phyloP scores from a whole-genome alignment of 345 rosid genomes.

The Arabidopsis arenosa region DNA sequence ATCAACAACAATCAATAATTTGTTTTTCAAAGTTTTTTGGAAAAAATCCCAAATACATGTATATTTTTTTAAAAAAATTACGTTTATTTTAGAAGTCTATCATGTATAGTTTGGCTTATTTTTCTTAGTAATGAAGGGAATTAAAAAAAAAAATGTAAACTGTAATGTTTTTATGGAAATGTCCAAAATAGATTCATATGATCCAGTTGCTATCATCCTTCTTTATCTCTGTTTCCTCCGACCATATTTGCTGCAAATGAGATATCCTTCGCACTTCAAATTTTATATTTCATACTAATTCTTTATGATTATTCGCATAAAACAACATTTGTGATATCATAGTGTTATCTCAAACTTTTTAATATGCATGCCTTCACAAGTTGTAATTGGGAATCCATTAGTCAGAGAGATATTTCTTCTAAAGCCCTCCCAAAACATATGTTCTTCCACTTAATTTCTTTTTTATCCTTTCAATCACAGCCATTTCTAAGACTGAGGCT shows the following conservation, averaged over 20 bases:
- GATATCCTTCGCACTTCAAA: no score
- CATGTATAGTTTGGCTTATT: no score
- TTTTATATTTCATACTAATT: no score
- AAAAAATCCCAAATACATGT: no score
- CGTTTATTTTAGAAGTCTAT: no score
- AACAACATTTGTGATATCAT: no score
- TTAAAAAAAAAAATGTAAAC: no score
- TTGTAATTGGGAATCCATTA: slow-evolving; percentile 3
- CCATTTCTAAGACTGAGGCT: background rate
- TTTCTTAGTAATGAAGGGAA: no score
- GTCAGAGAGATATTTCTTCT: background rate
- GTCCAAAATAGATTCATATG: slow-evolving; percentile 13
- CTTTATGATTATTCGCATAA: no score
- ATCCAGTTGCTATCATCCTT: slow-evolving; percentile 56
- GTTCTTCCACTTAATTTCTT: background rate
- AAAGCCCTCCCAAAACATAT: slow-evolving; percentile 5
- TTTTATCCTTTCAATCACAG: background rate
- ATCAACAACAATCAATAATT: no score
- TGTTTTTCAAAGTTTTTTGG: no score
- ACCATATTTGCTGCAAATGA: slow-evolving; percentile 65
- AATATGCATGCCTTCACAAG: slow-evolving; percentile 38
- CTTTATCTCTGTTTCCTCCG: slow-evolving; percentile 51
- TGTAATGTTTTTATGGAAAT: background rate
- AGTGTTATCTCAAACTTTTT: slow-evolving; percentile 20
- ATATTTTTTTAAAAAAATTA: no score